Evolutionary conservation across 2,329 filamentous ascomycete genomes (phyloP).

Genomic region (Penicillium sp.): DNA sequence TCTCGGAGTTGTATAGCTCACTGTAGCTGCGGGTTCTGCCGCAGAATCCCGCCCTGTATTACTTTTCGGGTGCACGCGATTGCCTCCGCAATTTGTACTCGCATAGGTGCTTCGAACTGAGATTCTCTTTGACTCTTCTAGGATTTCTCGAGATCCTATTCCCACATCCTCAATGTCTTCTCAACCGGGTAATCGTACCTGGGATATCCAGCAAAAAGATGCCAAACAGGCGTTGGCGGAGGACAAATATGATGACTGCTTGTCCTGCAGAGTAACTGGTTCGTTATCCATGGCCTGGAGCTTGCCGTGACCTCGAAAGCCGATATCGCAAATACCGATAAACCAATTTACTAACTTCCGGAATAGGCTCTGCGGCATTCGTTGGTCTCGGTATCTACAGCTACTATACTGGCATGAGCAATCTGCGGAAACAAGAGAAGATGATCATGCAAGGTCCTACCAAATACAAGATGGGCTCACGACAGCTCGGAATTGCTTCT

Average conservation of each 20-base stretch:
- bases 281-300: slow-evolving; percentile 30
- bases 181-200: slow-evolving; percentile 50
- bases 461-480: slow-evolving; percentile 70
- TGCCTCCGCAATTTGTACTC: not conserved
- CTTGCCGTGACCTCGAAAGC: not conserved
- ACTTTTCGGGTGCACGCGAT: slow-evolving; percentile 10
- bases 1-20: slow-evolving; percentile 19
- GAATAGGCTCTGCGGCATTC: slow-evolving; percentile 70
- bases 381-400: slow-evolving; percentile 74
- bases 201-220: slow-evolving; percentile 56
- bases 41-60: slow-evolving; percentile 28
- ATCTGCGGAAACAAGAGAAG: slow-evolving; percentile 65
- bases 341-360: slow-evolving; percentile 6
- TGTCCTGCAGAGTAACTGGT: slow-evolving; percentile 72
- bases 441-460: slow-evolving; percentile 67
- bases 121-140: not conserved
- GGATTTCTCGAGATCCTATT: not conserved
- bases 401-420: slow-evolving; percentile 71
- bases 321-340: not conserved
- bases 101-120: not conserved
- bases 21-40: slow-evolving; percentile 35
- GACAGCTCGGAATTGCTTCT: slow-evolving; percentile 65
- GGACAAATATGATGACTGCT: slow-evolving; percentile 60
- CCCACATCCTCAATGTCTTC: slow-evolving; percentile 40
- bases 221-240: slow-evolving; percentile 57